Base-by-base conservation (phyloP, 768 basidiomycete species). In the Phaffia australis region DNA sequence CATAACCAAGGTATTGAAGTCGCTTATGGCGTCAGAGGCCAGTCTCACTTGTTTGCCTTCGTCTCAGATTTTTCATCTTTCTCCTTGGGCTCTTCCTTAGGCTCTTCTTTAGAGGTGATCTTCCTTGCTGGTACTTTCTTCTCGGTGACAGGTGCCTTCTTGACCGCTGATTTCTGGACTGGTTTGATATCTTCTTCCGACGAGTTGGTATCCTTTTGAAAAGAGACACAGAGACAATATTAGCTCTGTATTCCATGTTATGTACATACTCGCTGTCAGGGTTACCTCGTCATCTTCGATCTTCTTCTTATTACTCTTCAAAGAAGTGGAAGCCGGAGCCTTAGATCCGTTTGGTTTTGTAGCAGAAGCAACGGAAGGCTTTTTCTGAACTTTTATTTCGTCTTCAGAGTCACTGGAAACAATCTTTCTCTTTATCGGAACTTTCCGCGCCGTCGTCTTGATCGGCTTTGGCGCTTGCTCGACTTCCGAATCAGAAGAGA, bases 121-220 rank as follows among this genome's bases (percentile, higher is more conserved):
- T 48, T 46, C 35, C 30, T 58, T 32, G 56, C 48, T 32, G 64
- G 18, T n/a, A 60, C 59, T 52, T 63, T 72, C 73, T 60, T 75
- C 72, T 56, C 72, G 60, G 56, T 66, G 51, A 60, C 69, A 69
- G 63, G 69, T 60, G 58, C 69, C 66, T 30, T 70, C 64, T 25
- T 64, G 51, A 35, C 63, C 63, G 50, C 69, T 65, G 11, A 60
- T 69, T 19, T 69, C 30, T n/a, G 21, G n/a, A 69, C 70, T 15
- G 74, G 72, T 55, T 73, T 72, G 54, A 68, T 59, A 7, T 71
- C 71, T n/a, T 60, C 58, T 19, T 69, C 66, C 9, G 69, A 69
- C 19, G 64, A 66, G 21, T 70, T 62, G 14, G 56, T 46, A 30
- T 42, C 35, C 35, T 42, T 42, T 4, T 4, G 35, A 11, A 42